Conservation (phyloP, 768 basidiomycete genomes). For the Phlebiopsis gigantea region DNA sequence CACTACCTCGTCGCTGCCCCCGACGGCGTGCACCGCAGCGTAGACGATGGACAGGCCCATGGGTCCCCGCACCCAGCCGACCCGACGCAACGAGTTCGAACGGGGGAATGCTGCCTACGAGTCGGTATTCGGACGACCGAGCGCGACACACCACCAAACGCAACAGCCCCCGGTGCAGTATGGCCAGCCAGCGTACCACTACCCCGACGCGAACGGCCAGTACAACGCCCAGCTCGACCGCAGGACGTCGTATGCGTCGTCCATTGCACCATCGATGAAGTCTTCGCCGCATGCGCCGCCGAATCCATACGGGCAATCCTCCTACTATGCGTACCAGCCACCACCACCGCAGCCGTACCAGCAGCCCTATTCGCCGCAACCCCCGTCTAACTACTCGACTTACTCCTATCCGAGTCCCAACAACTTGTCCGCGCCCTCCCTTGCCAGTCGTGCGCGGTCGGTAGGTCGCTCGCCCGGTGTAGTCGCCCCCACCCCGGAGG, state of each 20-base stretch:
- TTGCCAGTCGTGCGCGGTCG: slow-evolving; percentile 45
- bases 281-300: slow-evolving; percentile 18
- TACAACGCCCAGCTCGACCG: slow-evolving; percentile 35
- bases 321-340: slow-evolving; percentile 30
- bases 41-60: slow-evolving; percentile 44
- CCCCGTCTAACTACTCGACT: slow-evolving; percentile 13
- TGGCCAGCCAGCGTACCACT: slow-evolving; percentile 27
- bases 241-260: slow-evolving; percentile 41
- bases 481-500: slow-evolving; percentile 42
- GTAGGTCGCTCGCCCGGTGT: slow-evolving; percentile 41
- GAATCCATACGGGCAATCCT: slow-evolving; percentile 33
- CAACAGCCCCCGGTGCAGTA: slow-evolving; percentile 29
- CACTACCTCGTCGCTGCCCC: slow-evolving; percentile 7
- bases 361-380: slow-evolving; percentile 19
- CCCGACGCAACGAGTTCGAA: slow-evolving; percentile 51
- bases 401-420: neutral
- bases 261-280: slow-evolving; percentile 27
- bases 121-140: slow-evolving; percentile 80
- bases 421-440: slow-evolving; percentile 31
- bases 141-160: slow-evolving; percentile 45
- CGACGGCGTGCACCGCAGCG: slow-evolving; percentile 8
- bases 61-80: slow-evolving; percentile 52
- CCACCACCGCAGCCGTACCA: slow-evolving; percentile 15
- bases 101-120: slow-evolving; percentile 59
- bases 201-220: slow-evolving; percentile 28